phyloP scores from a whole-genome alignment of 805 yeast genomes.

The Candida ascalaphidarum region DNA sequence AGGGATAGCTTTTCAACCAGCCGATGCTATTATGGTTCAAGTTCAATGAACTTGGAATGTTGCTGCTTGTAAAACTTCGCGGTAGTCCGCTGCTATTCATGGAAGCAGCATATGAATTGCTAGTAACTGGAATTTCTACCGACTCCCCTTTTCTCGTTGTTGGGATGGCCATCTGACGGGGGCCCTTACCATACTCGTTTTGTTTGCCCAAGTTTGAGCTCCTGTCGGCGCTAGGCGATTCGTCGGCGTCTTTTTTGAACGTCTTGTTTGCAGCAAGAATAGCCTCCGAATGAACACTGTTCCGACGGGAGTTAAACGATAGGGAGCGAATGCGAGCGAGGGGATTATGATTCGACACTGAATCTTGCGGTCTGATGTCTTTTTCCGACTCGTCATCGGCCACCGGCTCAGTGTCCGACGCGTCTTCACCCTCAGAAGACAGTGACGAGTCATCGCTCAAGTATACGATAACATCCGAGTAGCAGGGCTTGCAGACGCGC shows the following conservation, averaged over 20 bases:
- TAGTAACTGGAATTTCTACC: constrained; percentile 52
- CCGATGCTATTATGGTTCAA: no score
- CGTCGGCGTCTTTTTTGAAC: constrained; percentile 4
- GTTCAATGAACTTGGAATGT: no score
- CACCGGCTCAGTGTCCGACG: constrained; percentile 11
- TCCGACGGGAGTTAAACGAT: constrained; percentile 17
- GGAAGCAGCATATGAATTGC: constrained; percentile 12
- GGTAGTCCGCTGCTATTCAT: constrained; percentile 7
- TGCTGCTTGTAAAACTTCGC: constrained; percentile 17
- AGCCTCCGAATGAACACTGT: constrained; percentile 10
- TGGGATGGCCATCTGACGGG: constrained; percentile 64
- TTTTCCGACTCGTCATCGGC: constrained; percentile 12
- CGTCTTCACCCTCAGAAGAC: no score
- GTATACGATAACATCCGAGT: constrained; percentile 57
- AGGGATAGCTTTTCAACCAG: no score
- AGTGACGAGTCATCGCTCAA: constrained; percentile 58
- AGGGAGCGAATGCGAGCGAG: constrained; percentile 20
- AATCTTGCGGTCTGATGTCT: constrained; percentile 13
- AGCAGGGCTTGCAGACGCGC: constrained; percentile 73
- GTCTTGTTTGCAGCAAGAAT: constrained; percentile 5
- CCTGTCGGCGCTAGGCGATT: not conserved
- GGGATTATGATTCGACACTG: constrained; percentile 14
- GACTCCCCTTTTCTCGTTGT: constrained; percentile 75
- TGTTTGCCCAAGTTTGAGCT: no score
- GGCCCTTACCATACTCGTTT: no score